Evolutionary conservation across 2,329 filamentous ascomycete species (phyloP).

Genomic region (Ophiostoma sp.): DNA sequence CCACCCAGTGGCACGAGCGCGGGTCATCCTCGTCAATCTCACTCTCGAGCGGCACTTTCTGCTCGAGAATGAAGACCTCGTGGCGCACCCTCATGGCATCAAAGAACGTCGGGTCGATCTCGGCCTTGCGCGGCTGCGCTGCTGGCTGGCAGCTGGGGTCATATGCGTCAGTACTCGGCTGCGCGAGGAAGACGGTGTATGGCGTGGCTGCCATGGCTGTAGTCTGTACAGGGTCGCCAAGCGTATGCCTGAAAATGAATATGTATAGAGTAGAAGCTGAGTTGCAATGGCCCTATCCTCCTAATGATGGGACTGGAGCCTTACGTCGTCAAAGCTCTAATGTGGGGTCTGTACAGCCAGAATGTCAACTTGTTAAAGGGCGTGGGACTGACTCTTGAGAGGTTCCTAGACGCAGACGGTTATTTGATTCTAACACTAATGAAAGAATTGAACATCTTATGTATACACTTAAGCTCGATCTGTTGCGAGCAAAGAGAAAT

Average conservation of each 20-base stretch:
- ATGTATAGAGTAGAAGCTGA: neutral
- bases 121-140: constrained; percentile 37
- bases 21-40: constrained; percentile 79
- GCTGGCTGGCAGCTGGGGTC: constrained; percentile 36
- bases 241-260: neutral
- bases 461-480: too few species aligned
- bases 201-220: neutral
- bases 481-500: too few species aligned
- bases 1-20: constrained; percentile 78
- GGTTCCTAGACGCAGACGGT: too few species aligned
- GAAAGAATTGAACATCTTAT: too few species aligned
- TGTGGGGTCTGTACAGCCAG: too few species aligned
- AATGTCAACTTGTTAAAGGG: neutral
- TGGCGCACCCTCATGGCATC: constrained; percentile 60
- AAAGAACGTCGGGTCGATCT: constrained; percentile 52
- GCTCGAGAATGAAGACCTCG: constrained; percentile 56
- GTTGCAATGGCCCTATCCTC: neutral
- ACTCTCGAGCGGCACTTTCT: constrained; percentile 53
- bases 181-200: constrained; percentile 16
- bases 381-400: neutral
- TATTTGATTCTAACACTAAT: too few species aligned
- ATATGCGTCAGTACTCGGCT: constrained; percentile 31
- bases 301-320: neutral
- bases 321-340: too few species aligned
- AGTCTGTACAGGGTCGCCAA: neutral